A percentile compares a stretch with the other conserved stretches of the same genome.
Evolutionary conservation across 1,284 basidiomycete genomes (phyloP).

Genomic region (Malassezia nana): DNA sequence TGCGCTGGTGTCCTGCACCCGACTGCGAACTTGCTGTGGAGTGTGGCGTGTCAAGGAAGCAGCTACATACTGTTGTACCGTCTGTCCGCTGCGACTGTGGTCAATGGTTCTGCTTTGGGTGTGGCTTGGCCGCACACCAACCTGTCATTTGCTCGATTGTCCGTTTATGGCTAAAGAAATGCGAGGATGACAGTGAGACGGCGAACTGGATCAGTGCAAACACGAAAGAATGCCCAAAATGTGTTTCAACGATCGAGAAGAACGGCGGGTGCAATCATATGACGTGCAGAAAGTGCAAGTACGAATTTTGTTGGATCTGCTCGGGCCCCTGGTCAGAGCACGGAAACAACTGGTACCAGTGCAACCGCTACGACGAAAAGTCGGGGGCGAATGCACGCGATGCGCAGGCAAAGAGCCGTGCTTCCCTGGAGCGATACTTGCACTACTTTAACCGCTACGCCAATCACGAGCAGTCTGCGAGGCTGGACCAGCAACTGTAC

Average conservation of each 20-base stretch:
- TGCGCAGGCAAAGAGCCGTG: constrained; percentile 62
- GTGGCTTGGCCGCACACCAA: constrained; percentile 60
- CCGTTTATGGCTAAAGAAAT: constrained; percentile 91
- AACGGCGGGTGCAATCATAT: constrained; percentile 77
- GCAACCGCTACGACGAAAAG: constrained; percentile 94
- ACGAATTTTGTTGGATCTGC: constrained; percentile 59
- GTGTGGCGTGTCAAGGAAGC: constrained; percentile 58
- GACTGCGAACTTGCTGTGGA: constrained; percentile 68
- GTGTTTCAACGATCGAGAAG: constrained; percentile 96
- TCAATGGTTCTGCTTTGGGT: constrained; percentile 58
- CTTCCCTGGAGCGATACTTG: constrained; percentile 86
- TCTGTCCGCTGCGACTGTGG: constrained; percentile 68
- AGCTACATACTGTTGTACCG: constrained; percentile 68
- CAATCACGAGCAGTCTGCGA: constrained; percentile 95
- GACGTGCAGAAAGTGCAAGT: constrained; percentile 42
- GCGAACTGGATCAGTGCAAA: constrained; percentile 99
- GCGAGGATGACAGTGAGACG: constrained; percentile 92
- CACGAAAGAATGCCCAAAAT: constrained; percentile 86
- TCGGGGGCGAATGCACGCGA: constrained; percentile 68
- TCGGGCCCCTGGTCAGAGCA: constrained; percentile 92
- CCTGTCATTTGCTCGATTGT: constrained; percentile 82
- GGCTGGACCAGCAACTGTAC: constrained; percentile 83
- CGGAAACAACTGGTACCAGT: constrained; percentile 93
- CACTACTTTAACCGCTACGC: constrained; percentile 59
- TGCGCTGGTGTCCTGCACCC: constrained; percentile 80